Base-by-base conservation (phyloP, 2,329 filamentous ascomycete species). In the Xenosphaeropsis pyriputrescens region DNA sequence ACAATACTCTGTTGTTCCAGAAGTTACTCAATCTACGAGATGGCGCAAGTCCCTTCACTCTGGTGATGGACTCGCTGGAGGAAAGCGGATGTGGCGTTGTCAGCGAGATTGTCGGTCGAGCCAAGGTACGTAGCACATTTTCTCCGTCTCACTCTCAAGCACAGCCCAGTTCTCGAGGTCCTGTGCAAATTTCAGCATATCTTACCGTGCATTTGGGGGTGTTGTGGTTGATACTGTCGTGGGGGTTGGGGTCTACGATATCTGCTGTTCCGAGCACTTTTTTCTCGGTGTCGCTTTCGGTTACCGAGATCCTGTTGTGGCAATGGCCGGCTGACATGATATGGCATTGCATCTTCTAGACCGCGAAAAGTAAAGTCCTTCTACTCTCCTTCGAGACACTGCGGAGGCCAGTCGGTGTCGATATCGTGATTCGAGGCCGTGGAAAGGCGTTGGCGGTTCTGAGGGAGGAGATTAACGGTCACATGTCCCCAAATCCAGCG, bases 1-100 rank as follows among this genome's bases (percentile, higher is more conserved):
- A 94, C 58, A 88, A 86, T 55, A 62, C 93, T 16, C 72, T 93
- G 2, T 66, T 93, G 2, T 76, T 94, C 39, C 83, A 86, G 45
- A 88, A 85, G 53, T 65, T 94, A 2, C 67, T 94, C 45, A 84
- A 78, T 52, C 65, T 85, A 39, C 72, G 85, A 44, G 82, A 91
- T 57, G 76, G 75, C 40, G 76, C 81, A 12, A 93, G 85, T 35
- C 89, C 89, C 2, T 75, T 96, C 51, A 95, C 88, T 0, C 64
- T 96, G 18, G 60, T 95, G 3, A 67, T 94, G 40, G 89, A 96
- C 57, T 84, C 70, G 26, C 65, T 95, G 19, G 85, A 93, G 60
- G 86, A 94, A 59, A 75, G 78, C 18, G 83, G 77, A 6, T 68
- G 65, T 19, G 77, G 78, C 0, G 60, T 94, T 4, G 45, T 89